phyloP scores from a whole-genome alignment of 169 alveolate genomes.

The Eimeria zaria region DNA sequence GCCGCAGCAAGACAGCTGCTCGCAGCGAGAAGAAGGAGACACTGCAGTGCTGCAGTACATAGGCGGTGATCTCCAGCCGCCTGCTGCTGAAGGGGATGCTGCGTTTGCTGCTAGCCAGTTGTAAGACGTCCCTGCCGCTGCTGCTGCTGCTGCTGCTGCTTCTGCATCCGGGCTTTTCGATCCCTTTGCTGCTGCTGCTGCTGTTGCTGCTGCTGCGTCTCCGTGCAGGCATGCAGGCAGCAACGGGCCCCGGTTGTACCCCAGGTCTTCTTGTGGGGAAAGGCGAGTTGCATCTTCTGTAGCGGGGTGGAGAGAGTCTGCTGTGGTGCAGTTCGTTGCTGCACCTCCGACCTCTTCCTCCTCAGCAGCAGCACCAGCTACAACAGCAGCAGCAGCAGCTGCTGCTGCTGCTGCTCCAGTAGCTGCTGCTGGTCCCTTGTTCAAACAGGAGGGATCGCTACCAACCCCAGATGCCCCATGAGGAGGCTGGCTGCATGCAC shows the following conservation, averaged over 20 bases:
- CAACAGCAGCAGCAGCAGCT: not conserved
- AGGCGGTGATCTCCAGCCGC: conserved; percentile 69
- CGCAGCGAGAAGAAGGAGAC: conserved; percentile 73
- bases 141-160: conserved; percentile 54
- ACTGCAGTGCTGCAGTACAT: conserved; percentile 78
- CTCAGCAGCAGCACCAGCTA: conserved; percentile 9
- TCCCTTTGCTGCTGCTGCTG: not conserved
- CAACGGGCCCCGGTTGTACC: conserved; percentile 30
- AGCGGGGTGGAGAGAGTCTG: not conserved
- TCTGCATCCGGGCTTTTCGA: not conserved
- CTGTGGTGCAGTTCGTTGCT: not conserved
- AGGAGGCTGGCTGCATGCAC: conserved; percentile 2
- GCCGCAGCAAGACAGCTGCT: conserved; percentile 80
- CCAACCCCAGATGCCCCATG: not conserved
- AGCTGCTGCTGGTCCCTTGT: not conserved
- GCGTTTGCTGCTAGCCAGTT: conserved; percentile 31
- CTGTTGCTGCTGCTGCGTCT: conserved; percentile 37
- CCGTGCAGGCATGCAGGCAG: conserved; percentile 58
- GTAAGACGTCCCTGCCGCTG: conserved; percentile 16
- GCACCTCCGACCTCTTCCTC: conserved; percentile 7
- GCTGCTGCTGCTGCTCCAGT: conserved; percentile 9
- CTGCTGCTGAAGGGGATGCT: conserved; percentile 53
- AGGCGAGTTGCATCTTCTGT: not conserved
- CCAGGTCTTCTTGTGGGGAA: conserved; percentile 1
- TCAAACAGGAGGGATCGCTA: not conserved